These are phyloP conservation scores for Sclerotiophoma versabilis DNA, from an alignment of 2,329 filamentous ascomycete genomes.

Conservation along the genomic window DNA sequence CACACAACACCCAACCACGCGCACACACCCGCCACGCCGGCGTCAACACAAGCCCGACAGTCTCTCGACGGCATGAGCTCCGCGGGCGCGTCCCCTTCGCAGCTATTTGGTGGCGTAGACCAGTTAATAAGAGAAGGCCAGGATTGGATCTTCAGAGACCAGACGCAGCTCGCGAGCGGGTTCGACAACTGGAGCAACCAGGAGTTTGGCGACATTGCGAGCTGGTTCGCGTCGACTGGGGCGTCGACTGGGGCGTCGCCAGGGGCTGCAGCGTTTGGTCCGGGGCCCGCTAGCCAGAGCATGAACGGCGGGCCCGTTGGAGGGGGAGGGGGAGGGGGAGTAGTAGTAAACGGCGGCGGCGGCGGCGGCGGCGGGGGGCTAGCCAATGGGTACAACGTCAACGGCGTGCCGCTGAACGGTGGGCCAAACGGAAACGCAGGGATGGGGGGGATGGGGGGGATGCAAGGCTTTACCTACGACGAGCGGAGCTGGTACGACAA, in stretches of 20 bases:
- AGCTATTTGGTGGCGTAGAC: constrained; percentile 67
- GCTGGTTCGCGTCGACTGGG: constrained; percentile 35
- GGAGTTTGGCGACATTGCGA: constrained; percentile 40
- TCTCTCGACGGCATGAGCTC: constrained; percentile 38
- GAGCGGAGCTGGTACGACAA: constrained; percentile 35
- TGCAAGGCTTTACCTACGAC: constrained; percentile 35
- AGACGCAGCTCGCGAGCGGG: constrained; percentile 65
- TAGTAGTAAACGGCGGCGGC: no score
- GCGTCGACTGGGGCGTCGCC: constrained; percentile 20
- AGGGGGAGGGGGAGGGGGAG: no score
- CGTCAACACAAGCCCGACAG: constrained; percentile 32
- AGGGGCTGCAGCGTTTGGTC: not conserved
- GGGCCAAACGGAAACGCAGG: constrained; percentile 13
- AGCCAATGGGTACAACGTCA: constrained; percentile 17
- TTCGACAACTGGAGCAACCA: constrained; percentile 66
- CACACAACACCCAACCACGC: constrained; percentile 24
- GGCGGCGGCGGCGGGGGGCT: constrained; percentile 11
- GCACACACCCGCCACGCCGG: constrained; percentile 25
- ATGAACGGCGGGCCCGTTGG: constrained; percentile 31
- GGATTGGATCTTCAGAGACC: constrained; percentile 68
- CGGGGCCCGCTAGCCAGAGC: not conserved
- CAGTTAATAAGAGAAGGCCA: constrained; percentile 68
- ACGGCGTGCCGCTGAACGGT: constrained; percentile 1
- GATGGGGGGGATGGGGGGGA: constrained; percentile 8
- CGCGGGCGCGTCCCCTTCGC: constrained; percentile 54